phyloP scores from a whole-genome alignment of 1,284 basidiomycete genomes.

The Dichomitus squalens region DNA sequence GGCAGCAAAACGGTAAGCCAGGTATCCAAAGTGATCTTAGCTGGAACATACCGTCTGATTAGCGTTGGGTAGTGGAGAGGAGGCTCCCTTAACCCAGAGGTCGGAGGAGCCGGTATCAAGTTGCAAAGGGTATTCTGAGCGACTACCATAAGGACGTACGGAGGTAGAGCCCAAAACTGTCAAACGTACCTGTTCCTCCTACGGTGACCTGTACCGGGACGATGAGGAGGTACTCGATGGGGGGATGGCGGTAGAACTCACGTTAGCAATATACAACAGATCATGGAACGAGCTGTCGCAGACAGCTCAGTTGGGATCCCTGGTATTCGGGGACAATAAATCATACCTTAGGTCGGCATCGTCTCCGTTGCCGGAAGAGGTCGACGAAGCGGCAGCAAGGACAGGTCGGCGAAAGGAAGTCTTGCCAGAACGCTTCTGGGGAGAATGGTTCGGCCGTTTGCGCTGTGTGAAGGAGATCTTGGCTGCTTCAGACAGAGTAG shows the following conservation, averaged over 20 bases:
- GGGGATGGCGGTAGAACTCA: conserved; percentile 37
- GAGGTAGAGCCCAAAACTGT: background rate
- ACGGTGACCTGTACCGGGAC: conserved; percentile 53
- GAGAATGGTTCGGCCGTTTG: conserved; percentile 15
- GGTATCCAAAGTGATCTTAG: background rate
- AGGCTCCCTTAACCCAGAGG: conserved; percentile 67
- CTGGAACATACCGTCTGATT: conserved; percentile 50
- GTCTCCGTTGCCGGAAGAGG: conserved; percentile 21
- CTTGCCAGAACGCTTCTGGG: conserved; percentile 27
- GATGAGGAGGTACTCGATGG: background rate
- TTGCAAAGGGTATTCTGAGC: conserved; percentile 65
- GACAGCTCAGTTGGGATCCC: background rate
- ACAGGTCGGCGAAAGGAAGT: conserved; percentile 25
- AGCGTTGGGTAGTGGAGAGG: conserved; percentile 53
- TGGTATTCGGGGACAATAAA: background rate
- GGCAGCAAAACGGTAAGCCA: background rate
- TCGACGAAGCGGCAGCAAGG: conserved; percentile 25
- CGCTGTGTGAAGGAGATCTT: conserved; percentile 34
- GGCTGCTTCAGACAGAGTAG: conserved; percentile 31
- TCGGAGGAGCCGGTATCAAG: conserved; percentile 83
- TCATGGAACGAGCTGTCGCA: conserved; percentile 65
- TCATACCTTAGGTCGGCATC: conserved; percentile 33
- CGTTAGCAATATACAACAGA: conserved; percentile 75
- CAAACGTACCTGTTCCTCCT: conserved; percentile 55
- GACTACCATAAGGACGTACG: background rate